Conservation (phyloP, 2,329 filamentous ascomycete genomes). For the Lasiodiplodia theobromae region DNA sequence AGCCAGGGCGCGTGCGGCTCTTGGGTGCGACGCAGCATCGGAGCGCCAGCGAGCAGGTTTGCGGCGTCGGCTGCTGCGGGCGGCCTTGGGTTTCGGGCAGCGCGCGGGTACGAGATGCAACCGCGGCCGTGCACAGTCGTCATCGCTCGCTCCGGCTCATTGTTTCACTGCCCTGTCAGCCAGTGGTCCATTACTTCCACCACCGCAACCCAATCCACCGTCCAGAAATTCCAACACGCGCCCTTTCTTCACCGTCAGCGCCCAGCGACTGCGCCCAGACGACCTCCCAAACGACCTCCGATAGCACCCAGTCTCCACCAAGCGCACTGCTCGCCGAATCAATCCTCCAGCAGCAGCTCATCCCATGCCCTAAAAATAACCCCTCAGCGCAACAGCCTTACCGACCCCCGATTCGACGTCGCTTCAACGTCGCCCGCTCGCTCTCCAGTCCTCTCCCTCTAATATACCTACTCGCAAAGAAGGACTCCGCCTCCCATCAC, state of each 20-base stretch:
- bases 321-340: conserved; percentile 3
- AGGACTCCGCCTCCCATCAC: not conserved
- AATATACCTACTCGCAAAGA: not conserved
- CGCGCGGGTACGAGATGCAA: conserved; percentile 1
- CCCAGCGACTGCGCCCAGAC: not conserved
- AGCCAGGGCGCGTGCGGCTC: not conserved
- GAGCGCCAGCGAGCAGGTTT: too few species aligned
- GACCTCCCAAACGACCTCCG: not conserved
- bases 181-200: not conserved
- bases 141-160: conserved; percentile 18
- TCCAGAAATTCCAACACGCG: not conserved
- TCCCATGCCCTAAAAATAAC: conserved; percentile 27
- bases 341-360: conserved; percentile 2
- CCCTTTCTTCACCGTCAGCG: not conserved
- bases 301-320: not conserved
- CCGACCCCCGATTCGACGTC: not conserved
- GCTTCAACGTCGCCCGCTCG: not conserved
- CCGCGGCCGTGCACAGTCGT: conserved; percentile 23
- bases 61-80: not conserved
- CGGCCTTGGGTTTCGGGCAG: conserved; percentile 3
- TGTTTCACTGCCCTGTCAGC: conserved; percentile 17
- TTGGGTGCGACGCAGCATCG: not conserved
- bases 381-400: conserved; percentile 9
- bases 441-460: not conserved
- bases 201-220: not conserved